These are phyloP conservation scores for Colletotrichum truncatum DNA, from an alignment of 2,329 filamentous ascomycete species.

Conservation along the genomic window DNA sequence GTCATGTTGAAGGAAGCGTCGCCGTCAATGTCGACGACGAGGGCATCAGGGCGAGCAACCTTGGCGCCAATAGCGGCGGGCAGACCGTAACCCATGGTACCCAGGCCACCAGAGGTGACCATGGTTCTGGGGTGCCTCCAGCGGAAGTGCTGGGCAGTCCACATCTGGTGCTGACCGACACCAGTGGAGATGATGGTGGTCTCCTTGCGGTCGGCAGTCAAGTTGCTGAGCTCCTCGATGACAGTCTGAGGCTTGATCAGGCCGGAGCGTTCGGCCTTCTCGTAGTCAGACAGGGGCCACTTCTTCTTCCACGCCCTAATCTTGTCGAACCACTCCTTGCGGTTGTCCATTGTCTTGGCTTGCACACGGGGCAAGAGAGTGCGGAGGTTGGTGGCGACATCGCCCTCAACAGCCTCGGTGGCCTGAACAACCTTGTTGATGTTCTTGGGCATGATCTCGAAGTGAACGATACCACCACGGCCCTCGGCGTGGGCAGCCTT, in stretches of 20 bases:
- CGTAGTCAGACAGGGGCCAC: slow-evolving; percentile 86
- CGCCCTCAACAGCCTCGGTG: slow-evolving; percentile 93
- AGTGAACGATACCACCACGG: slow-evolving; percentile 94
- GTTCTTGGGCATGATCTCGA: slow-evolving; percentile 99
- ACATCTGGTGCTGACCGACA: slow-evolving; percentile 99
- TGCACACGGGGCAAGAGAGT: slow-evolving; percentile 79
- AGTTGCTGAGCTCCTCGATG: slow-evolving; percentile 87
- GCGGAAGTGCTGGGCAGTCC: slow-evolving; percentile 95
- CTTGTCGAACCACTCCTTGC: slow-evolving; percentile 88
- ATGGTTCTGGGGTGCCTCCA: slow-evolving; percentile 93
- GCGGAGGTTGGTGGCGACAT: slow-evolving; percentile 82
- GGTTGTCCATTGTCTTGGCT: slow-evolving; percentile 66
- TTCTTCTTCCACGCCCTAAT: slow-evolving; percentile 91
- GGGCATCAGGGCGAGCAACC: slow-evolving; percentile 77
- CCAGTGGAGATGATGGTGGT: slow-evolving; percentile 90
- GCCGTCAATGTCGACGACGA: slow-evolving; percentile 96
- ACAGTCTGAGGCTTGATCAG: slow-evolving; percentile 94
- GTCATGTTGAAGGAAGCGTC: slow-evolving; percentile 99
- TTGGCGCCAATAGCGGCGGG: slow-evolving; percentile 96
- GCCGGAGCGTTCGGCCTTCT: slow-evolving; percentile 78
- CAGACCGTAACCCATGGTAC: slow-evolving; percentile 90
- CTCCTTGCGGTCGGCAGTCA: slow-evolving; percentile 83
- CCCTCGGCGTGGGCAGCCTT: slow-evolving; percentile 85
- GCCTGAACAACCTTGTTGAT: slow-evolving; percentile 99
- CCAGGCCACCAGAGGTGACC: slow-evolving; percentile 95